These are phyloP conservation scores for Scheffersomyces cryptocercus DNA, from an alignment of 1,139 yeast species.

Conservation along the genomic window DNA sequence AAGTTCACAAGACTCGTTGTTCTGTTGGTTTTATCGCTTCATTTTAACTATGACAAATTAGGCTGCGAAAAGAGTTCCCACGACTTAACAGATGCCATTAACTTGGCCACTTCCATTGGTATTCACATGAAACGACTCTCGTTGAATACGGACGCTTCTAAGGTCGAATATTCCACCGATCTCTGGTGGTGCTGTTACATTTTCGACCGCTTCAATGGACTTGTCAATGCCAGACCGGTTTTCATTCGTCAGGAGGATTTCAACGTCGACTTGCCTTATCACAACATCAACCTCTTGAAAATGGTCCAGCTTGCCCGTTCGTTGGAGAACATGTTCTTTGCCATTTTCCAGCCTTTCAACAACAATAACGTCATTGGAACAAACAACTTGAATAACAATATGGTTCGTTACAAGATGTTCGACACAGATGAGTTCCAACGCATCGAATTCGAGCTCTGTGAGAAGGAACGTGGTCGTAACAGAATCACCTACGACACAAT, in stretches of 20 bases:
- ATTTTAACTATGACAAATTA: conserved; percentile 29
- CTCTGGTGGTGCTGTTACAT: conserved; percentile 41
- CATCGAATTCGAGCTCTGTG: conserved; percentile 29
- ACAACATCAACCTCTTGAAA: conserved; percentile 23
- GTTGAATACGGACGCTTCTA: conserved; percentile 13
- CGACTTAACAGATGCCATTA: conserved; percentile 34
- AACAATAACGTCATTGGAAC: conserved; percentile 11
- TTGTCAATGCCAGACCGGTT: conserved; percentile 38
- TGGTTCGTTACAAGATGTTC: conserved; percentile 18
- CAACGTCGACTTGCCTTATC: conserved; percentile 27
- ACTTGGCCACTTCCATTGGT: conserved; percentile 30
- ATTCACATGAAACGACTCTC: conserved; percentile 33
- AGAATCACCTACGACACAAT: background rate
- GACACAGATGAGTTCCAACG: conserved; percentile 27
- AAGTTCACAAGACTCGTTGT: conserved; percentile 31
- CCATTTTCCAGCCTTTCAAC: conserved; percentile 32
- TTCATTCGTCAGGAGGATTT: conserved; percentile 37
- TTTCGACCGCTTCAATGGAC: conserved; percentile 37
- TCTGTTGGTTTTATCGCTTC: conserved; percentile 29
- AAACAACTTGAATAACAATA: conserved; percentile 12
- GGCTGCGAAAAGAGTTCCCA: conserved; percentile 41
- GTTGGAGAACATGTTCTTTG: conserved; percentile 31
- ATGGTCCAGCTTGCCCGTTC: conserved; percentile 28
- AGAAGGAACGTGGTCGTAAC: conserved; percentile 15
- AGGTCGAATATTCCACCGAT: conserved; percentile 23